A percentile compares a stretch with the other conserved stretches of the same genome.
phyloP scores from a whole-genome alignment of 2,329 filamentous ascomycete species.

The Zymoseptoria passerinii region DNA sequence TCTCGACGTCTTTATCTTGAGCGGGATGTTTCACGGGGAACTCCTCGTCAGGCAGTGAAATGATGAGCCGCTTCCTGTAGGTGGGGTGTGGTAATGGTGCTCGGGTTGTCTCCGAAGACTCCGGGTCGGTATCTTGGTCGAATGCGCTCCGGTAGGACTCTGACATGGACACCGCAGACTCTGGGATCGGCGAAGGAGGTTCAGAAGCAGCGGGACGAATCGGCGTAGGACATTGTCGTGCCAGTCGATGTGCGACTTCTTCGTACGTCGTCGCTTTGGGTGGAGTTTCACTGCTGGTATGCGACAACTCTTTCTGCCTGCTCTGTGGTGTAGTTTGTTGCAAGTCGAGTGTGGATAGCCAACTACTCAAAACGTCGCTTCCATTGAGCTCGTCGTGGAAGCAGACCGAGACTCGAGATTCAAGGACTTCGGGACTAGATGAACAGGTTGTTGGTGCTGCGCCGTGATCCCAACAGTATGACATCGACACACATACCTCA shows the following conservation, averaged over 20 bases:
- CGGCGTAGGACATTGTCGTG: constrained; percentile 17
- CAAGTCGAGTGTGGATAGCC: constrained; percentile 19
- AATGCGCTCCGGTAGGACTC: constrained; percentile 20
- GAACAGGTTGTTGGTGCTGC: neutral
- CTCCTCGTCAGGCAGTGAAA: constrained; percentile 23
- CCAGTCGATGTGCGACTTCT: constrained; percentile 13
- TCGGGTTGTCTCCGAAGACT: constrained; percentile 16
- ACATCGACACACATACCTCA: constrained; percentile 11
- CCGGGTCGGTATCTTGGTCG: constrained; percentile 17
- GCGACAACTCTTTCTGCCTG: neutral
- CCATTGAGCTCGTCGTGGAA: constrained; percentile 25
- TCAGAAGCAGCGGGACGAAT: constrained; percentile 27
- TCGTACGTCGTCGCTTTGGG: constrained; percentile 10
- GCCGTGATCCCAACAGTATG: neutral
- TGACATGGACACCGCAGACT: constrained; percentile 21
- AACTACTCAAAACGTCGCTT: constrained; percentile 23
- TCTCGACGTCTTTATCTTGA: constrained; percentile 22
- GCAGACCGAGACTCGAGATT: constrained; percentile 28
- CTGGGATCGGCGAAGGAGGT: constrained; percentile 25
- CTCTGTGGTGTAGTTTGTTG: constrained; percentile 11
- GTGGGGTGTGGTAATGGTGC: constrained; percentile 19
- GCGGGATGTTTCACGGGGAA: constrained; percentile 23
- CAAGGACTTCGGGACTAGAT: constrained; percentile 22
- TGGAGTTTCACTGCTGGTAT: constrained; percentile 6
- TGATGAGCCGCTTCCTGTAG: constrained; percentile 8